Evolutionary conservation across 1,284 basidiomycete species (phyloP).

Genomic region (Heterobasidion occidentale): DNA sequence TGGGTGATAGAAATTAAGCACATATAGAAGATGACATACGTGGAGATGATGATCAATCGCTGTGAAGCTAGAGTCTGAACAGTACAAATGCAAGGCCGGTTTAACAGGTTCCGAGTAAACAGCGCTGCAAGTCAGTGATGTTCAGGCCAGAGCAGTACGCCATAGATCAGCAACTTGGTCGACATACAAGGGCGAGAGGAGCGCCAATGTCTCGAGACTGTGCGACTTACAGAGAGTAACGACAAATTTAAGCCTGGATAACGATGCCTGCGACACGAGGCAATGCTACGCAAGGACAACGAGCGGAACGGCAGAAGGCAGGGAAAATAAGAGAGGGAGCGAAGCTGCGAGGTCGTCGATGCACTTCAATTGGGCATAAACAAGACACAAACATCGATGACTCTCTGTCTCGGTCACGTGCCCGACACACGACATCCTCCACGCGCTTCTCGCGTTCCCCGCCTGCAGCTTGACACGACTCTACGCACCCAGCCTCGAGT

Average conservation of each 20-base stretch:
- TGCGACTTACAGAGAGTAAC: neutral
- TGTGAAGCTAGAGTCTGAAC: neutral
- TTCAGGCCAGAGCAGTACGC: too few species aligned
- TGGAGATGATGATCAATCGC: neutral
- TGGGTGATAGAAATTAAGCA: neutral
- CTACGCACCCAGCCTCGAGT: too few species aligned
- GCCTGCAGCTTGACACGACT: too few species aligned
- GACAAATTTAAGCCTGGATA: neutral
- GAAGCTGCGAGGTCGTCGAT: neutral
- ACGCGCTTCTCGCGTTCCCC: neutral
- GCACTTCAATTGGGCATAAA: neutral
- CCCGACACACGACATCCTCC: neutral
- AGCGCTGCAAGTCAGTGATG: neutral
- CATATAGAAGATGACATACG: neutral
- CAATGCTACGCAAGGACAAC: neutral
- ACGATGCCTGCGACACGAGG: neutral
- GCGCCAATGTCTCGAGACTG: neutral
- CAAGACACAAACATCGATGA: neutral
- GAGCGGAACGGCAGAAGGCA: neutral
- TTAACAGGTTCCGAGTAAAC: neutral
- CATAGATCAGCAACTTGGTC: too few species aligned
- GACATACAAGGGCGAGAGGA: neutral
- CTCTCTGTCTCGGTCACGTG: neutral
- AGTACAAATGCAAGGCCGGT: neutral
- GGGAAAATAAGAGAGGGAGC: neutral